Conservation (phyloP, 1,284 basidiomycete genomes). For the Microbotryum scabiosae region DNA sequence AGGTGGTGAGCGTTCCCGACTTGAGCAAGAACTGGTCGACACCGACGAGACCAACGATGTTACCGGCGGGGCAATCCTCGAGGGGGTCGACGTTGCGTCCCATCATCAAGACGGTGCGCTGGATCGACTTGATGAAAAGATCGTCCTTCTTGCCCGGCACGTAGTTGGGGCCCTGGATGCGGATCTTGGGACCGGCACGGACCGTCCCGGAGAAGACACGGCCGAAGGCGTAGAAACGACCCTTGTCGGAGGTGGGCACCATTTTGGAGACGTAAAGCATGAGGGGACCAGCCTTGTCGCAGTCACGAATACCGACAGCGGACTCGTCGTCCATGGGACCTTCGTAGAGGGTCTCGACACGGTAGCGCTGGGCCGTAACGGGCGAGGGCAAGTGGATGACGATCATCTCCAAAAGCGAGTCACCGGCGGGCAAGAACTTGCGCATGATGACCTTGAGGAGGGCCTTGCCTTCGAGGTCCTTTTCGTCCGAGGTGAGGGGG, state of each 20-base stretch:
- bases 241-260: slow-evolving; percentile 99
- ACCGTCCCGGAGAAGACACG: slow-evolving; percentile 99
- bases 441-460: slow-evolving; percentile 98
- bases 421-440: slow-evolving; percentile 99
- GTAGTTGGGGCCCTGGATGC: slow-evolving; percentile 99
- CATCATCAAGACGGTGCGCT: slow-evolving; percentile 99
- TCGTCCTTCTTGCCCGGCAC: slow-evolving; percentile 98
- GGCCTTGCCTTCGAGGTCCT: slow-evolving; percentile 90
- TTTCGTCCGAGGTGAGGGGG: slow-evolving; percentile 81
- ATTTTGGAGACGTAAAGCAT: slow-evolving; percentile 99
- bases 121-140: slow-evolving; percentile 94
- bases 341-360: slow-evolving; percentile 99
- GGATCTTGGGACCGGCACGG: slow-evolving; percentile 91
- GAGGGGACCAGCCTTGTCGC: slow-evolving; percentile 92
- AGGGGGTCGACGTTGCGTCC: slow-evolving; percentile 98
- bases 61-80: slow-evolving; percentile 97
- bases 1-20: slow-evolving; percentile 93
- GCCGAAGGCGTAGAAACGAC: slow-evolving; percentile 99
- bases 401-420: slow-evolving; percentile 99
- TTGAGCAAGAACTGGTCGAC: slow-evolving; percentile 99
- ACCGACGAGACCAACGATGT: slow-evolving; percentile 98
- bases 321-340: slow-evolving; percentile 99
- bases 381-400: slow-evolving; percentile 97
- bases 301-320: slow-evolving; percentile 97
- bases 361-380: slow-evolving; percentile 92